Evolutionary conservation across 345 rosid genomes (phyloP), one percentile per base, ranked within the genome.

Genomic region (Euphorbia lathyris): DNA sequence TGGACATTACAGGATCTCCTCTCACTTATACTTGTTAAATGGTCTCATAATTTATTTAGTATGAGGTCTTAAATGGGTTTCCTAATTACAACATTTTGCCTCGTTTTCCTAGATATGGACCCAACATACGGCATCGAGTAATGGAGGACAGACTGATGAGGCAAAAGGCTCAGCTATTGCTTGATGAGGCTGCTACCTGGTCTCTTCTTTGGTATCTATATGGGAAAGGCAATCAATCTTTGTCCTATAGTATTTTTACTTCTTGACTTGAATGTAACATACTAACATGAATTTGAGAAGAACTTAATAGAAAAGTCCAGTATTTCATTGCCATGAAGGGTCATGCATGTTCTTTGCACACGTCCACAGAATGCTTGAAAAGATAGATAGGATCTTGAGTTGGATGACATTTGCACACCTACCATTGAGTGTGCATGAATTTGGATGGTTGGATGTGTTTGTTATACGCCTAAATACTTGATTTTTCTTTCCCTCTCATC

Each of bases 141-240:
- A 85, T 90, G 20, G 99, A 95, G 82, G 99, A 95, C 82, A 95
- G 90, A 79, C 79, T 92, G 69, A 87, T 88, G 96, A 87, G 97
- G 77, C 99, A 92, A 77, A 95, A 84, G 84, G 97, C 97, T 83
- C 97, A 88, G 74, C 81, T 90, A 70, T 80, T 95, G 79, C 96
- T 92, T 66, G 97, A 93, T 47, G 99, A 95, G 90, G 97, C 97
- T 47, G 97, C 97, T 30, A 83, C 99, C 38, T 95, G 99, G 99
- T 95, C 97, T 56, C 99, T 95, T 66, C 72, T 95, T 65, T 95
- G 99, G 99, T 84, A 85, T 78, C 82, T 95, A 48, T 95, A 87
- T 82, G 99, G 99, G 70, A 95, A 95, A 95, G 96, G 99, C 78
- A 84, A 89, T 74, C 65, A 55, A 75, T 74, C 81, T 73, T 40